These are phyloP conservation scores for Scleroderma bovista DNA, from an alignment of 768 basidiomycete genomes.

Conservation along the genomic window DNA sequence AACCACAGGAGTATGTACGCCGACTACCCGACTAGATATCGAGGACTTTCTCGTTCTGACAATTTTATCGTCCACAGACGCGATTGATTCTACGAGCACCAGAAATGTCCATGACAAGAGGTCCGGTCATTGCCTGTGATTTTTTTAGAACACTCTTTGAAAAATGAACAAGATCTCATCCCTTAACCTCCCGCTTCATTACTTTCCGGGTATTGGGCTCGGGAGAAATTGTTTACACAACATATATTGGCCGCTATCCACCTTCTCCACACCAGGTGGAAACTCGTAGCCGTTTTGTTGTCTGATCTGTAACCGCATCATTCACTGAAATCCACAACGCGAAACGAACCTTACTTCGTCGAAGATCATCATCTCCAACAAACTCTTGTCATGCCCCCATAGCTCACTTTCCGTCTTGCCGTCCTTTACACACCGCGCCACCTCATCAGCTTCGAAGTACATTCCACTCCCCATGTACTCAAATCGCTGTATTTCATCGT, in stretches of 20 bases:
- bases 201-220: too few species aligned
- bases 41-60: too few species aligned
- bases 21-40: too few species aligned
- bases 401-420: slow-evolving; percentile 67
- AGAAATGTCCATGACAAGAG: too few species aligned
- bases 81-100: too few species aligned
- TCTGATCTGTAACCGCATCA: slow-evolving; percentile 43
- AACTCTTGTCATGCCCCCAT: slow-evolving; percentile 77
- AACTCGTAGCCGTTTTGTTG: slow-evolving; percentile 62
- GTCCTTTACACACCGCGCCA: slow-evolving; percentile 69
- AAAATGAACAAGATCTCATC: too few species aligned
- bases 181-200: too few species aligned
- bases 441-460: slow-evolving; percentile 88
- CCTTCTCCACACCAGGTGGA: slow-evolving; percentile 57
- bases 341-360: slow-evolving; percentile 53
- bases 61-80: too few species aligned
- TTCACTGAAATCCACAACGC: slow-evolving; percentile 11
- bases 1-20: too few species aligned
- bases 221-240: too few species aligned
- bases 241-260: background rate
- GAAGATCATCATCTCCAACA: slow-evolving; percentile 79
- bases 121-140: too few species aligned
- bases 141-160: too few species aligned
- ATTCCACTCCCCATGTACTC: slow-evolving; percentile 65
- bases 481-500: slow-evolving; percentile 55